Percentiles rank a stretch among this genome's conserved stretches.
Evolutionary conservation across 768 basidiomycete genomes (phyloP).

Genomic region (Roridomyces roridus): DNA sequence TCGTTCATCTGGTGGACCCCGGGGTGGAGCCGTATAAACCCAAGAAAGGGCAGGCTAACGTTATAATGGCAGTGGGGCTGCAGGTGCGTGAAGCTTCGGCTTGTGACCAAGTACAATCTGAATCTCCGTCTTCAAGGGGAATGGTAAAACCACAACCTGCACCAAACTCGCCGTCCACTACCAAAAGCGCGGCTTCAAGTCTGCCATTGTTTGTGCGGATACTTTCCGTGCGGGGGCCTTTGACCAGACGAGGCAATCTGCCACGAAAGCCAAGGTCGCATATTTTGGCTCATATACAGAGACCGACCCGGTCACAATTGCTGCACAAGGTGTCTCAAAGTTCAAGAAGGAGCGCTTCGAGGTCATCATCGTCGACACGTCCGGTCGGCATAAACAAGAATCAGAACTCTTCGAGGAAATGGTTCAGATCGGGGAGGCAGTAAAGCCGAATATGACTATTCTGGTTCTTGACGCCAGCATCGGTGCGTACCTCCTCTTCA

Average conservation of each 20-base stretch:
- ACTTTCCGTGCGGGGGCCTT: slow-evolving; percentile 99
- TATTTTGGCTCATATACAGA: slow-evolving; percentile 99
- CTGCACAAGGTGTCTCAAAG: slow-evolving; percentile 92
- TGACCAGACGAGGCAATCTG: slow-evolving; percentile 98
- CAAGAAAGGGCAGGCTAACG: slow-evolving; percentile 90
- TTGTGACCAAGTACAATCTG: neutral
- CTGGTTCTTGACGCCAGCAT: slow-evolving; percentile 97
- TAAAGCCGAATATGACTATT: slow-evolving; percentile 96
- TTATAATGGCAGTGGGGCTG: slow-evolving; percentile 97
- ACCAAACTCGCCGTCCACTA: slow-evolving; percentile 99
- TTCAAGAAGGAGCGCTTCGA: slow-evolving; percentile 99
- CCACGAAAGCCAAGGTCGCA: slow-evolving; percentile 97
- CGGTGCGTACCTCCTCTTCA: slow-evolving; percentile 47
- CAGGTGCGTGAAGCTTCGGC: slow-evolving; percentile 61
- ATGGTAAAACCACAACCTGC: slow-evolving; percentile 99
- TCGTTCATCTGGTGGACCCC: slow-evolving; percentile 94
- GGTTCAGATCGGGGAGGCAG: slow-evolving; percentile 94
- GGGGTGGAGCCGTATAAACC: slow-evolving; percentile 96
- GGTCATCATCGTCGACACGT: slow-evolving; percentile 98
- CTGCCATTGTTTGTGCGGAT: slow-evolving; percentile 97
- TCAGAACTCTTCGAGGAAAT: slow-evolving; percentile 97
- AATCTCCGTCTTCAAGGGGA: slow-evolving; percentile 62
- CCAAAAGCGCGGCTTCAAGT: slow-evolving; percentile 95
- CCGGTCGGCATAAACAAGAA: slow-evolving; percentile 97
- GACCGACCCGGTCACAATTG: slow-evolving; percentile 95